phyloP scores from a whole-genome alignment of 768 basidiomycete genomes.

The Phanerochaete carnosa region DNA sequence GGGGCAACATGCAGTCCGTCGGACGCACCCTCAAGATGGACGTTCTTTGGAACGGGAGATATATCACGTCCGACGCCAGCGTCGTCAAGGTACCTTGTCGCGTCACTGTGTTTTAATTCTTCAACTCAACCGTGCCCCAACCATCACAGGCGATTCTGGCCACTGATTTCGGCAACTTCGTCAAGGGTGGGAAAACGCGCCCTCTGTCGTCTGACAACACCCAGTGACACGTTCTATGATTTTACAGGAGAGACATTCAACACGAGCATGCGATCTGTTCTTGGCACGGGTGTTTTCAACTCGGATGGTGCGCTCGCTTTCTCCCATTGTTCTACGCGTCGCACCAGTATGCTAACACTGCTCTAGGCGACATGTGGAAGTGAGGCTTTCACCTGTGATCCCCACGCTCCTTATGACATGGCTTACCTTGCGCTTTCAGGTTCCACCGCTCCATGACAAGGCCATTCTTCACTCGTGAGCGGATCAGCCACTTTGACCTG shows the following conservation, averaged over 20 bases:
- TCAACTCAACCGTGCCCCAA: neutral
- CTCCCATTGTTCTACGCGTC: neutral
- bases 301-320: slow-evolving; percentile 37
- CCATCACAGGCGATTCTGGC: slow-evolving; percentile 34
- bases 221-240: neutral
- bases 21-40: slow-evolving; percentile 12
- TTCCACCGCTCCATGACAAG: slow-evolving; percentile 35
- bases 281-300: slow-evolving; percentile 57
- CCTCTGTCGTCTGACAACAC: neutral
- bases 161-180: slow-evolving; percentile 40
- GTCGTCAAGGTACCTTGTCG: slow-evolving; percentile 28
- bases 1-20: too few relatives aligned
- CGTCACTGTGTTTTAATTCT: neutral
- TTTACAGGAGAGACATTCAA: slow-evolving; percentile 24
- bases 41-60: slow-evolving; percentile 17
- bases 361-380: slow-evolving; percentile 28
- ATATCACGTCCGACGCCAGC: slow-evolving; percentile 18
- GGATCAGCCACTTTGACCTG: slow-evolving; percentile 32
- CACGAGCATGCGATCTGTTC: slow-evolving; percentile 31
- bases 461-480: slow-evolving; percentile 34
- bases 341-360: neutral
- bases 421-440: neutral
- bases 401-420: neutral
- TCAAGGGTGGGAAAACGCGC: slow-evolving; percentile 33
- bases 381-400: slow-evolving; percentile 1